Evolutionary conservation across 2,329 filamentous ascomycete species (phyloP).

Genomic region (Aspergillus sp.): DNA sequence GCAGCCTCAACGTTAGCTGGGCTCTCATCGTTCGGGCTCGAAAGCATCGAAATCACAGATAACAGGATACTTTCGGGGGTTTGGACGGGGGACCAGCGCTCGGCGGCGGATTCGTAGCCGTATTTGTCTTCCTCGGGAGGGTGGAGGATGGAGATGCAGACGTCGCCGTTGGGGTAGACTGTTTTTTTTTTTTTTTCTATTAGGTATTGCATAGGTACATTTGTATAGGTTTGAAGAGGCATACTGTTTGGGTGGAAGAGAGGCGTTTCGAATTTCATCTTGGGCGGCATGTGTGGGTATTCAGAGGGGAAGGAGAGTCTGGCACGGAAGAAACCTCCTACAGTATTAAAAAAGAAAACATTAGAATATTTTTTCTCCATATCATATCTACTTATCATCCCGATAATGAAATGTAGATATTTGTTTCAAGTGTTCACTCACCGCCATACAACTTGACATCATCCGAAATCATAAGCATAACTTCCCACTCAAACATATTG

Average conservation of each 20-base stretch:
- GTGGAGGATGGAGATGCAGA: constrained; percentile 97
- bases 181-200: not conserved
- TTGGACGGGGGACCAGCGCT: constrained; percentile 94
- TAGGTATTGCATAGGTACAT: not conserved
- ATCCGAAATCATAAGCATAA: constrained; percentile 97
- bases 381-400: not conserved
- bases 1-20: constrained; percentile 95
- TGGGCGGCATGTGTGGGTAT: constrained; percentile 84
- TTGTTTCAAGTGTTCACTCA: constrained; percentile 37
- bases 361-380: constrained; percentile 1
- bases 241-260: constrained; percentile 89
- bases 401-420: not conserved
- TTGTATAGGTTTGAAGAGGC: constrained; percentile 15
- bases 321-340: constrained; percentile 90
- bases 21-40: constrained; percentile 90
- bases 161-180: constrained; percentile 79
- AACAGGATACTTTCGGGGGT: constrained; percentile 91
- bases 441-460: constrained; percentile 92
- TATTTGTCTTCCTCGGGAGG: constrained; percentile 90
- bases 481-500: constrained; percentile 95
- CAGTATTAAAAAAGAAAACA: not conserved
- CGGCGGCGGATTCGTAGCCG: constrained; percentile 84
- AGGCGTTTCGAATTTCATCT: constrained; percentile 78
- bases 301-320: constrained; percentile 74
- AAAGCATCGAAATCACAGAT: constrained; percentile 86